A percentile compares a stretch with the other conserved stretches of the same genome.
Conservation (phyloP, 345 rosid species). For the Punica granatum region DNA sequence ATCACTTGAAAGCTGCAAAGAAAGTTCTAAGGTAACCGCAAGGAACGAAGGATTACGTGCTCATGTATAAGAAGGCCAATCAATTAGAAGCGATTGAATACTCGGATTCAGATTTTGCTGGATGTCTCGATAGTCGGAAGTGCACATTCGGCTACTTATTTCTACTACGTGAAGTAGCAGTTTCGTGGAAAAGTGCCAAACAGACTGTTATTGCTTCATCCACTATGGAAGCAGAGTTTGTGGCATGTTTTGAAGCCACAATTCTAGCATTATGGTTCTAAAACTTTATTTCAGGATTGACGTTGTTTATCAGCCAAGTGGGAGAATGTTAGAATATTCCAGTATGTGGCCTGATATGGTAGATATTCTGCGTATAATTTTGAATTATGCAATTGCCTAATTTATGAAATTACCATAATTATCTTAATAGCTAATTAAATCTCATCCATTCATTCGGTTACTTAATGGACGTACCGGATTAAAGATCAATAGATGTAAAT, state of each 20-base stretch:
- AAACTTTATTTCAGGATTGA: slow-evolving; percentile 7
- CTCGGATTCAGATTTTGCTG: not conserved
- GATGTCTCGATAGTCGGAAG: not conserved
- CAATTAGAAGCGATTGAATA: slow-evolving; percentile 3
- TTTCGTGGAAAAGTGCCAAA: slow-evolving; percentile 11
- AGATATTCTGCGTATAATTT: too few relatives aligned
- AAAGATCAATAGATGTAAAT: too few relatives aligned
- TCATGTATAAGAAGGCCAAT: not conserved
- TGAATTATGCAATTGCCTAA: too few relatives aligned
- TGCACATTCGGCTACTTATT: slow-evolving; percentile 8
- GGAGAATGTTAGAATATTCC: not conserved
- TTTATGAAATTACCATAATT: too few relatives aligned
- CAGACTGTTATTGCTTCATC: not conserved
- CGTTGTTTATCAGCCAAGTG: not conserved
- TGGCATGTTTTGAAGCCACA: slow-evolving; percentile 10
- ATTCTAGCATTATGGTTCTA: not conserved
- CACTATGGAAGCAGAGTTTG: slow-evolving; percentile 8
- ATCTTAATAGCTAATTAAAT: too few relatives aligned
- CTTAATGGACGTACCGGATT: too few relatives aligned
- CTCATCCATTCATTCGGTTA: too few relatives aligned
- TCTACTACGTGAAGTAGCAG: slow-evolving; percentile 4
- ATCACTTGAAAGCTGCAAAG: slow-evolving; percentile 8
- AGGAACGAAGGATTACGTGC: not conserved
- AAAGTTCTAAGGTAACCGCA: not conserved
- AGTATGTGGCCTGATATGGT: too few relatives aligned